Base-by-base conservation (phyloP, 1,284 basidiomycete species). In the Ganoderma leucocontextum region DNA sequence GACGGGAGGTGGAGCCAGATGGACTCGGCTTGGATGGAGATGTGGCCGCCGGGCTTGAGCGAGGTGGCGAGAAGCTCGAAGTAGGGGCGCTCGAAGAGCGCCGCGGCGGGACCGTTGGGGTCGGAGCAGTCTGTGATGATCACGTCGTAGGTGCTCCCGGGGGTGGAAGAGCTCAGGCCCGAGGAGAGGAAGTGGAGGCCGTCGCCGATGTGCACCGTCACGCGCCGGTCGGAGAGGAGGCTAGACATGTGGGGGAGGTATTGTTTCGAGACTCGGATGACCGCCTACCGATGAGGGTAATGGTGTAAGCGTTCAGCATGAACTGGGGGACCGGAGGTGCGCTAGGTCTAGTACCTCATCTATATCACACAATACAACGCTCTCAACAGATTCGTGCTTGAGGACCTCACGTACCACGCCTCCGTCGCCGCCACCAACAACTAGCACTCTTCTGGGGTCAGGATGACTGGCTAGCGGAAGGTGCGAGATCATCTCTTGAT, bases 401-500 rank as follows among this genome's bases (percentile, higher is more conserved):
- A 99, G 89, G 47, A 96, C 96, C 82, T 99, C 97, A 67, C 97
- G 92, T 59, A 99, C 94, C 73, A 99, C 97, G 77, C 96, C 96
- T 64, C 95, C 95, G 80, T 97, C 95, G 60, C 97, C 97, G 68
- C 97, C 97, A 68, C 97, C 97, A 70, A 99, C 97, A 66, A 99
- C 96, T 44, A 99, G 91, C 36, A 99, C 96, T 75, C 93, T 91
- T 82, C 95, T 93, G 1, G 97, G 97, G 15, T 29, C 33, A 33
- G 52, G 52, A 19, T 55, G 97, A 71, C 93, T 96, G 33, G 95
- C 92, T 72, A 99, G 88, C 44, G 97, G 97, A 60, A 99, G 84
- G 83, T 99, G 97, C 22, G 97, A 89, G 76, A 99, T 99, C 97
- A 99, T 98, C 84, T 99, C 97, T 80, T 99, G 97, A 83, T 98